Evolutionary conservation across 768 basidiomycete genomes (phyloP).

Genomic region (Rhodotorula paludigena): DNA sequence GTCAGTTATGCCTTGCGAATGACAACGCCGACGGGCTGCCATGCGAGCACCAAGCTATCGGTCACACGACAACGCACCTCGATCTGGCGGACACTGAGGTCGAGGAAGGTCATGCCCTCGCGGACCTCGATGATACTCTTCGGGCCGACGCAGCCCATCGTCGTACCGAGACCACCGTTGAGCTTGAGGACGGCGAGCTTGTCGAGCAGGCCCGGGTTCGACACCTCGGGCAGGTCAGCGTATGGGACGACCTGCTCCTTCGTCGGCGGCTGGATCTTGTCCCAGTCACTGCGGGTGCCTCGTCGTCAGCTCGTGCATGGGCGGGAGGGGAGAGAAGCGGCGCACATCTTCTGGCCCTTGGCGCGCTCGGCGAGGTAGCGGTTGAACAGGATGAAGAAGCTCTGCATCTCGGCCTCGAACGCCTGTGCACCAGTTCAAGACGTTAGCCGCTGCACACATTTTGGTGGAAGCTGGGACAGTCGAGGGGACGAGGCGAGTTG

Average conservation of each 20-base stretch:
- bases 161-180: conserved; percentile 57
- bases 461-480: too few relatives aligned
- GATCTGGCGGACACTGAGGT: conserved; percentile 87
- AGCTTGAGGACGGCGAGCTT: conserved; percentile 94
- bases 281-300: conserved; percentile 64
- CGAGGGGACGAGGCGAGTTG: not conserved
- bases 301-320: not conserved
- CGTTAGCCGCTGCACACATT: too few relatives aligned
- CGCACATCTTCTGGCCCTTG: conserved; percentile 78
- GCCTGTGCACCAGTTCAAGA: conserved; percentile 52
- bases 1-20: not conserved
- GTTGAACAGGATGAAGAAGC: conserved; percentile 92
- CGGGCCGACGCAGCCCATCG: conserved; percentile 58
- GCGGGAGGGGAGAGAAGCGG: conserved; percentile 1
- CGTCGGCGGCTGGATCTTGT: conserved; percentile 79
- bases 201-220: conserved; percentile 65
- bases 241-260: conserved; percentile 82
- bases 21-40: too few relatives aligned
- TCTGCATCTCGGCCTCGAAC: conserved; percentile 93
- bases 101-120: conserved; percentile 96
- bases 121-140: conserved; percentile 94
- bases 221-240: conserved; percentile 59
- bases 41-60: too few relatives aligned
- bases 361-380: conserved; percentile 86
- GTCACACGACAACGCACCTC: conserved; percentile 52